Conservation (phyloP, 148 eudicot genomes). For the Dianthus caryophyllus region DNA sequence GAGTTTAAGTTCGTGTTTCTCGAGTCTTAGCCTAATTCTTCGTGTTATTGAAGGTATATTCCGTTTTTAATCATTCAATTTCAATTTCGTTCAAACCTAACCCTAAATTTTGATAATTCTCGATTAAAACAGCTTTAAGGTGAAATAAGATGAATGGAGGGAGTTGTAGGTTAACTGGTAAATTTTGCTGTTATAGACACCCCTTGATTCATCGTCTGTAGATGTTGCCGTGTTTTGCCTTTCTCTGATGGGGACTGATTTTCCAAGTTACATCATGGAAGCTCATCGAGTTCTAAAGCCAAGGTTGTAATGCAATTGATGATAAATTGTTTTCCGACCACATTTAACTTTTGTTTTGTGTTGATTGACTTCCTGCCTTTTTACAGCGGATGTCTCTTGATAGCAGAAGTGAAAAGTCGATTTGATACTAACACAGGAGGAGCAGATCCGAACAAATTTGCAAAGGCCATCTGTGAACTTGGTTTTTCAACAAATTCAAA, state of each 20-base stretch:
- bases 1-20: no score
- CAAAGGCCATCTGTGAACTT: constrained; percentile 62
- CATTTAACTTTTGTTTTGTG: background rate
- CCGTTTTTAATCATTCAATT: no score
- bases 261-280: constrained; percentile 67
- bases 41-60: no score
- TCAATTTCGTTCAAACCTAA: no score
- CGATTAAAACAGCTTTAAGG: no score
- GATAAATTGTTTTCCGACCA: background rate
- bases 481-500: constrained; percentile 58
- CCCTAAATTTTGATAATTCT: no score
- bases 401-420: constrained; percentile 96
- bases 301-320: no score
- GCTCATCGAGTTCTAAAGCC: constrained; percentile 86
- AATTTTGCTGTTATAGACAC: constrained; percentile 56
- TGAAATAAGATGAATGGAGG: no score
- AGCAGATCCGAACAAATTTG: constrained; percentile 70
- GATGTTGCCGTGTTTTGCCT: constrained; percentile 94
- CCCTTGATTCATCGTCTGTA: constrained; percentile 64
- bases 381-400: constrained; percentile 86
- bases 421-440: constrained; percentile 86
- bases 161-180: background rate
- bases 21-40: no score
- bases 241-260: constrained; percentile 91
- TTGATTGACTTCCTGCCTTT: constrained; percentile 18